Evolutionary conservation across 2,329 filamentous ascomycete species (phyloP), one percentile per base, ranked within the genome.

Genomic region (Arthrobotrys entomopaga): DNA sequence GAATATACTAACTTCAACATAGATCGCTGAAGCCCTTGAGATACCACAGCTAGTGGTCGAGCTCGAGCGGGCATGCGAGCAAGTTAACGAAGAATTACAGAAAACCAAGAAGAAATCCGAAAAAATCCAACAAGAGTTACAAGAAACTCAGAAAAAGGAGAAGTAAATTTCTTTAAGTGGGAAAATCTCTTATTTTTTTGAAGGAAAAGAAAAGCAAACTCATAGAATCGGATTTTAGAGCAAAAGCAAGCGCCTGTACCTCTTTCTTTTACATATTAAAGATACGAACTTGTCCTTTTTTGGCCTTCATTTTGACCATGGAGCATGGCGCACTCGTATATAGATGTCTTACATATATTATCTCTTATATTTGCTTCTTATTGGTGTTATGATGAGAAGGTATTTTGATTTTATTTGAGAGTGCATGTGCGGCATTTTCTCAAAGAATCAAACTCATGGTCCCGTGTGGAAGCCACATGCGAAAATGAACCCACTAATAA

Each of bases 61-160:
- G 80, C 84, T 93, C 0, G 90, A 93, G 79, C 84, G 91, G 49
- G 91, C 91, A 3, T 88, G 92, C 70, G 88, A 88, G 84, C 91
- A 94, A 81, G 89, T 93, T 1, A 85, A 81, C 38, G 80, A 82
- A 64, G 80, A 82, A 43, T 77, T 83, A 7, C 70, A 79, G 42
- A 46, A 43, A 16, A 10, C 11, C 3, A 13, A 16, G 40, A 13
- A 43, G n/a, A 46, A 46, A 7, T 5, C 7, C 29, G 29, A 34
- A 34, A 34, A 34, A 10, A 5, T 10, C 10, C 3, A 34, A 10
- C 6, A 34, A 34, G 29, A 8, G 6, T 8, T 34, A 34, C 6
- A 2, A 42, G 67, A 78, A 7, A 65, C 79, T 48, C 70, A 43
- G 42, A 56, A 48, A 38, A 56, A 61, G 53, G 19, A 74, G 56